Percentiles rank a stretch among this genome's conserved stretches.
These are phyloP conservation scores for Botrytis hyacinthi DNA, from an alignment of 2,329 filamentous ascomycete species.

Conservation along the genomic window DNA sequence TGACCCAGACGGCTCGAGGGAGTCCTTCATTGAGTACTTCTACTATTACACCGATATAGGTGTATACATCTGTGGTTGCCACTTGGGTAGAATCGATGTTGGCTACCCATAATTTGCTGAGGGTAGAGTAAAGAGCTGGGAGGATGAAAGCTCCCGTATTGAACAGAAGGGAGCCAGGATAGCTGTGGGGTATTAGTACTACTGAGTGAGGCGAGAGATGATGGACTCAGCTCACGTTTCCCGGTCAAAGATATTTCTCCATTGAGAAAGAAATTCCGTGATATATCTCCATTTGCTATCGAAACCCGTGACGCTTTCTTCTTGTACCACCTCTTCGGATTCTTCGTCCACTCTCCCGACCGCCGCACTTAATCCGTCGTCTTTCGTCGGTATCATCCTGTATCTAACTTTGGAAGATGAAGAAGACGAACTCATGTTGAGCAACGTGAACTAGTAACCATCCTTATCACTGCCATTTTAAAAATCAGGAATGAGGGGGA, in stretches of 20 bases:
- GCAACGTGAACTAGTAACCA: background rate
- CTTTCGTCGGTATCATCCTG: conserved; percentile 7
- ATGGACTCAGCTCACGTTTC: background rate
- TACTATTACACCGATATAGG: conserved; percentile 64
- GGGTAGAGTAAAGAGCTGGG: conserved; percentile 64
- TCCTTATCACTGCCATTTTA: background rate
- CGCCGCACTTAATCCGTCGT: background rate
- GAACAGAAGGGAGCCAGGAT: conserved; percentile 58
- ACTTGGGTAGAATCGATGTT: conserved; percentile 62
- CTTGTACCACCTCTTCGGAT: background rate
- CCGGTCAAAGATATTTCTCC: background rate
- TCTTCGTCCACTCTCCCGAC: background rate
- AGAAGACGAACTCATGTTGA: background rate
- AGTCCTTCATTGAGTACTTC: conserved; percentile 73
- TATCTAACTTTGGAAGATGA: background rate
- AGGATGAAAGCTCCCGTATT: conserved; percentile 62
- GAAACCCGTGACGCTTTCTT: background rate
- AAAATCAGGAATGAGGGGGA: background rate
- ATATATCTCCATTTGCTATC: background rate
- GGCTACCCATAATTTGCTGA: conserved; percentile 70
- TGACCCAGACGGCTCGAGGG: conserved; percentile 63
- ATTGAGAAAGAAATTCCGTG: background rate
- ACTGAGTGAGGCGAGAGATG: background rate
- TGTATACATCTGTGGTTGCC: conserved; percentile 64
- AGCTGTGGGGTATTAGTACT: conserved; percentile 40